phyloP scores from a whole-genome alignment of 768 basidiomycete species.

The Tricholoma terreum region DNA sequence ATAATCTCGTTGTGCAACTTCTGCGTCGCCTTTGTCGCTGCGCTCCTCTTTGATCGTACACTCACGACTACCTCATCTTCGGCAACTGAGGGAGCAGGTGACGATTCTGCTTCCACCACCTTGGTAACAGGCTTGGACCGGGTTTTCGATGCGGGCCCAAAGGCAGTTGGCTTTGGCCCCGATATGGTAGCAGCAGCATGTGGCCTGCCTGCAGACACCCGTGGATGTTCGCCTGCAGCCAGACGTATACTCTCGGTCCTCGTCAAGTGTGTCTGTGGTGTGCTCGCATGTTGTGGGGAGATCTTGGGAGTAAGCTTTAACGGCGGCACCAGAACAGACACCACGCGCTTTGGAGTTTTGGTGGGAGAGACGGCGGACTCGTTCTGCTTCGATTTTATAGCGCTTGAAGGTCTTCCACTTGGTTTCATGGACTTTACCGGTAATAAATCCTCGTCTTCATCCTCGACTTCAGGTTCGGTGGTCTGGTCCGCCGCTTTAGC shows the following conservation, averaged over 20 bases:
- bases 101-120: conserved; percentile 2
- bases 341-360: conserved; percentile 16
- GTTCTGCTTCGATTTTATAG: neutral
- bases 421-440: conserved; percentile 1
- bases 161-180: conserved; percentile 3
- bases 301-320: conserved; percentile 11
- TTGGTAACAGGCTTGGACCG: conserved; percentile 4
- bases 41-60: conserved; percentile 32
- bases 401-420: neutral
- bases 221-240: conserved; percentile 22
- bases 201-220: conserved; percentile 8
- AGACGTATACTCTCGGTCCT: conserved; percentile 27
- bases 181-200: conserved; percentile 4
- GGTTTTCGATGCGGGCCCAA: conserved; percentile 4
- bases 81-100: conserved; percentile 11
- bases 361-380: conserved; percentile 1
- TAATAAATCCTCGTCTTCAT: conserved; percentile 3
- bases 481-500: neutral
- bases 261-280: neutral
- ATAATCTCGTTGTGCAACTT: conserved; percentile 64
- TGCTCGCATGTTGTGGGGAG: conserved; percentile 2
- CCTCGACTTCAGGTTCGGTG: conserved; percentile 10
- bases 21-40: conserved; percentile 47
- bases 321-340: conserved; percentile 16
- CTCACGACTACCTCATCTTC: conserved; percentile 11